Base-by-base conservation (phyloP, 1,284 basidiomycete species). In the Golubevia pallescens region DNA sequence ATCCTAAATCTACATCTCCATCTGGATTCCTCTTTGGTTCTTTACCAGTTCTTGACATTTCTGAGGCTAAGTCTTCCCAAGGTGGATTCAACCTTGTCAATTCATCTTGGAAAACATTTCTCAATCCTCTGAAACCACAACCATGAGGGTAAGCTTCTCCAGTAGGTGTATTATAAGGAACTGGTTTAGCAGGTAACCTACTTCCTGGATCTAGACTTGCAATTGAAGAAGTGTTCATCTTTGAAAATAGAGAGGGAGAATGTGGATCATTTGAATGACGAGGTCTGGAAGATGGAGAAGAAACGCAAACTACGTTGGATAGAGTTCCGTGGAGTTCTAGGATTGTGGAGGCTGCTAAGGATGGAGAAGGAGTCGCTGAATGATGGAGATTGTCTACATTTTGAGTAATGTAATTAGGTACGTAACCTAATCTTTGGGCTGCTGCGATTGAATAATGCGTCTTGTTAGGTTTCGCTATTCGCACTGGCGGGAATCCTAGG, bases 321-420 rank as follows among this genome's bases (percentile, higher is more conserved):
- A 69, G 62, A 60, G 72, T 71, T 16, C 80, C 84, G 57, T 86
- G 84, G 32, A 86, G 69, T 61, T 86, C 84, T 16, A 83, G 61
- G n/a, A 84, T 85, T 1, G 73, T 68, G 19, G 66, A 60, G 0
- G 71, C 71, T 14, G 77, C 74, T 0, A 76, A 60, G 4, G 71
- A 71, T 2, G 75, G 61, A 4, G 68, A 71, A 0, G 70, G 72
- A 42, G 77, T 73, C 0, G 84, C 82, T 5, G 72, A 68, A 60
- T 84, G 80, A 62, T 85, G 83, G 20, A 86, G 65, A 16, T 69
- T 72, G 65, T 86, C 84, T 38, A 86, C 84, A 60, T 85, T 86
- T 59, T 75, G 74, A 1, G 84, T 86, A 61, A 86, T 85, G 54
- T 71, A 69, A 16, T 79, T 70, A 14, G 71, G 68, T 2, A 84